These are phyloP conservation scores for Aspergillus sp. DNA, from an alignment of 2,329 filamentous ascomycete species.

Conservation along the genomic window DNA sequence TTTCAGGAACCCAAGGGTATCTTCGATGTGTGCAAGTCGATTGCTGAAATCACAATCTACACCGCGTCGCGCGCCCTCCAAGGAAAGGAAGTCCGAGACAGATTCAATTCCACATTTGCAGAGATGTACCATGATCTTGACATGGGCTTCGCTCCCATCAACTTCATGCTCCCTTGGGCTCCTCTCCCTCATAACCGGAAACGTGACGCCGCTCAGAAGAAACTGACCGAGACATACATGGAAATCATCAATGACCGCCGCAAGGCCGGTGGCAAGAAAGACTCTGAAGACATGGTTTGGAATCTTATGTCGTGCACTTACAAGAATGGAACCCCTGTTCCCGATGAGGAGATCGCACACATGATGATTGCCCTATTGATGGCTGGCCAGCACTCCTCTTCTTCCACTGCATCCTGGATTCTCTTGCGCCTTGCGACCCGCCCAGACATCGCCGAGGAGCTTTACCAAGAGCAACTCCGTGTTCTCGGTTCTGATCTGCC, in stretches of 20 bases:
- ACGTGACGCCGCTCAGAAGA: constrained; percentile 71
- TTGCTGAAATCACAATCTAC: constrained; percentile 85
- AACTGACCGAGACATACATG: constrained; percentile 74
- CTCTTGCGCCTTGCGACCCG: constrained; percentile 70
- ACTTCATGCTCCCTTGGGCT: constrained; percentile 84
- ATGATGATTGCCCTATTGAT: constrained; percentile 94
- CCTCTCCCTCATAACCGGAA: constrained; percentile 82
- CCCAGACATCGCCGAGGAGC: constrained; percentile 72
- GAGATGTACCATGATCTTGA: constrained; percentile 82
- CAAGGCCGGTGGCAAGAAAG: constrained; percentile 43
- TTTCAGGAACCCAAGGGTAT: constrained; percentile 65
- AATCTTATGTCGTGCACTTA: constrained; percentile 80
- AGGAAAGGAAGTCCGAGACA: constrained; percentile 72
- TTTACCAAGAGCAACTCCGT: constrained; percentile 73
- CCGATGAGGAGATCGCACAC: constrained; percentile 77
- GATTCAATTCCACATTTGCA: constrained; percentile 74
- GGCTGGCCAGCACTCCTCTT: constrained; percentile 85
- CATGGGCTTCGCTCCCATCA: constrained; percentile 81
- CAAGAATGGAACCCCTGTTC: constrained; percentile 72
- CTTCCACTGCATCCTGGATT: constrained; percentile 79
- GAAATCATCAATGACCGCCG: constrained; percentile 72
- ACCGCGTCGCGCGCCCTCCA: constrained; percentile 81
- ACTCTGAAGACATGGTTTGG: constrained; percentile 75
- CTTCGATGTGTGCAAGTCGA: constrained; percentile 64
- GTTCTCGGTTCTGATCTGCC: constrained; percentile 69